Evolutionary conservation across 306 rosid species (phyloP).

Genomic region (Alnus rubra): DNA sequence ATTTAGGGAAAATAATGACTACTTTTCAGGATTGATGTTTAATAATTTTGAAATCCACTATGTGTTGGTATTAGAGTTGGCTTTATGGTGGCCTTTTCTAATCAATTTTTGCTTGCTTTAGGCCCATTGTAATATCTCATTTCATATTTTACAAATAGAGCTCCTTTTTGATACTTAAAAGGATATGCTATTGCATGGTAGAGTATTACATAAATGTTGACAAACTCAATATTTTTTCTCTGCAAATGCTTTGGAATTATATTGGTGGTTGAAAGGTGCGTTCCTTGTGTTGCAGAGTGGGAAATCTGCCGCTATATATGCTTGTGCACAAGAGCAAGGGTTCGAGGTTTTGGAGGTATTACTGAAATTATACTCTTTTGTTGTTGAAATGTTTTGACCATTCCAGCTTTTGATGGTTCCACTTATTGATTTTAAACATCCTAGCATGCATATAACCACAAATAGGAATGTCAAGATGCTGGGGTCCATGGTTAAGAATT

Average conservation of each 20-base stretch:
- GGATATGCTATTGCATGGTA: background rate
- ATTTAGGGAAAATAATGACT: background rate
- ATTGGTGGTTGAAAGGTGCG: slow-evolving; percentile 29
- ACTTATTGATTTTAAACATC: slow-evolving; percentile 20
- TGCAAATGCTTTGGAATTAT: slow-evolving; percentile 20
- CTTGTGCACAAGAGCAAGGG: slow-evolving; percentile 89
- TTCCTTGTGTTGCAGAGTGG: slow-evolving; percentile 74
- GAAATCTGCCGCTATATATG: slow-evolving; percentile 94
- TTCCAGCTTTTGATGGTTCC: slow-evolving; percentile 9
- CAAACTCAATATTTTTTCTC: background rate
- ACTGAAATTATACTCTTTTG: slow-evolving; percentile 3
- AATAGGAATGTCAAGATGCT: background rate
- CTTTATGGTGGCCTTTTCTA: background rate
- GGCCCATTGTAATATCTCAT: background rate
- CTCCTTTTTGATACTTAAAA: background rate
- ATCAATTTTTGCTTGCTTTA: background rate
- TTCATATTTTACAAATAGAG: background rate
- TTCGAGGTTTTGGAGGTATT: slow-evolving; percentile 82
- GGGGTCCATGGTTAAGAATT: slow-evolving; percentile 7
- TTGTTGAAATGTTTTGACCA: slow-evolving; percentile 19
- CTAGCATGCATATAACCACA: background rate
- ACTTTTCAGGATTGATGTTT: background rate
- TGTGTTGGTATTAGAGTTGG: background rate
- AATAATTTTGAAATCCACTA: background rate
- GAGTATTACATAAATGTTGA: slow-evolving; percentile 14